Evolutionary conservation across 306 rosid species (phyloP).

Genomic region (Sindora glabra): DNA sequence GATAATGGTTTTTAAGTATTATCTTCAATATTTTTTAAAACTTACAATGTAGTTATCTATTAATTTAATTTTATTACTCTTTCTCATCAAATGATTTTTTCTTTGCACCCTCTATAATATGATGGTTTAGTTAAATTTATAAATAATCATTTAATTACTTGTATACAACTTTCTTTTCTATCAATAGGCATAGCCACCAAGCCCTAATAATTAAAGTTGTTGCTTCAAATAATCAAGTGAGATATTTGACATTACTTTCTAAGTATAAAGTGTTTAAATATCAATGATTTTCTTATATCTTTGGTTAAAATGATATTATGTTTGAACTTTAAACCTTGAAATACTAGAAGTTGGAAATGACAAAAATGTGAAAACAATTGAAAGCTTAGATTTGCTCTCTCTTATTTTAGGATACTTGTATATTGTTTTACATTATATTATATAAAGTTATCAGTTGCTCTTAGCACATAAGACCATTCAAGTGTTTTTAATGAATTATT

Average conservation of each 20-base stretch:
- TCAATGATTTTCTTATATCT: background rate
- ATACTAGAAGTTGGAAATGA: background rate
- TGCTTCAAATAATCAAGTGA: conserved; percentile 42
- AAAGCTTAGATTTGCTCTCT: background rate
- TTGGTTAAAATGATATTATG: background rate
- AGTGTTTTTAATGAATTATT: conserved; percentile 18
- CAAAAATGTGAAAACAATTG: background rate
- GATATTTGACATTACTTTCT: background rate
- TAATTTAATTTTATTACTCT: no score
- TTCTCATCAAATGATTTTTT: no score
- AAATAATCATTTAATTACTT: no score
- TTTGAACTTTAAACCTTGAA: background rate
- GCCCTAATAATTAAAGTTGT: conserved; percentile 8
- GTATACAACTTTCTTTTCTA: conserved; percentile 17
- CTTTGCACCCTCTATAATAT: no score
- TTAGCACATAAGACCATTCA: conserved; percentile 22
- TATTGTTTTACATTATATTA: conserved; percentile 5
- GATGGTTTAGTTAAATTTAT: no score
- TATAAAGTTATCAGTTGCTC: conserved; percentile 26
- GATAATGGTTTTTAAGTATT: no score
- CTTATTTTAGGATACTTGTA: background rate
- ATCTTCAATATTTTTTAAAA: no score
- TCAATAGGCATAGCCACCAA: conserved; percentile 15
- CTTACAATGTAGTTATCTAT: no score
- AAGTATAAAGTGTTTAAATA: background rate